Conservation (phyloP, 2,329 filamentous ascomycete species). For the Leptosphaerulina australis region DNA sequence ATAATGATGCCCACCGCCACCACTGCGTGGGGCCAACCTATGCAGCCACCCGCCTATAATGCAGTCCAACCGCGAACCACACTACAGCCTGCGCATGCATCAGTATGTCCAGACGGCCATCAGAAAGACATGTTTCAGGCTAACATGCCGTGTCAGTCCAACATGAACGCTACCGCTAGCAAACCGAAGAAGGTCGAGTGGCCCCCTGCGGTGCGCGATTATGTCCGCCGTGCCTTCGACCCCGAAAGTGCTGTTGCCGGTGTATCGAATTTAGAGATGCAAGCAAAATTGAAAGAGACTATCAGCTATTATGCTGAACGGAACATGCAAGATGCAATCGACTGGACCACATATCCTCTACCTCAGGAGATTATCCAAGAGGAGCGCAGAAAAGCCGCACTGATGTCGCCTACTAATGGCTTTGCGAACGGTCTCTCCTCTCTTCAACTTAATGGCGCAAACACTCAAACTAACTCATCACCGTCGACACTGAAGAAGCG, state of each 20-base stretch:
- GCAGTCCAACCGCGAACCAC: slow-evolving; percentile 54
- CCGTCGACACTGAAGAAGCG: slow-evolving; percentile 74
- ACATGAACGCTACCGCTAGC: slow-evolving; percentile 34
- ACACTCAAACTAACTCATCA: slow-evolving; percentile 39
- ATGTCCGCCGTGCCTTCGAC: slow-evolving; percentile 88
- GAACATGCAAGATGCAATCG: slow-evolving; percentile 71
- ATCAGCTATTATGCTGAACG: slow-evolving; percentile 82
- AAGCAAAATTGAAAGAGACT: slow-evolving; percentile 80
- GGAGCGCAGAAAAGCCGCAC: slow-evolving; percentile 55
- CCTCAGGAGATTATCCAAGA: slow-evolving; percentile 82
- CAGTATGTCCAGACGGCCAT: slow-evolving; percentile 25
- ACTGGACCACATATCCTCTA: slow-evolving; percentile 84
- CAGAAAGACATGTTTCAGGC: slow-evolving; percentile 2
- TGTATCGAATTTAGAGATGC: slow-evolving; percentile 69
- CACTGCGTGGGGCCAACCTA: slow-evolving; percentile 31
- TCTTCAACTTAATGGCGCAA: slow-evolving; percentile 24
- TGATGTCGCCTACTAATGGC: slow-evolving; percentile 30
- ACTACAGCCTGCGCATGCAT: slow-evolving; percentile 29
- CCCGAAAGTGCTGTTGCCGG: slow-evolving; percentile 63
- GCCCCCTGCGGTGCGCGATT: slow-evolving; percentile 80
- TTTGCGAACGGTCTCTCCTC: slow-evolving; percentile 35
- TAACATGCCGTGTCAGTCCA: slow-evolving; percentile 27
- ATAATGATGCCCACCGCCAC: slow-evolving; percentile 40
- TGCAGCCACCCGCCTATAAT: slow-evolving; percentile 52
- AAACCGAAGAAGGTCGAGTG: slow-evolving; percentile 71